phyloP scores from a whole-genome alignment of 768 basidiomycete genomes.

The Imleria badia region DNA sequence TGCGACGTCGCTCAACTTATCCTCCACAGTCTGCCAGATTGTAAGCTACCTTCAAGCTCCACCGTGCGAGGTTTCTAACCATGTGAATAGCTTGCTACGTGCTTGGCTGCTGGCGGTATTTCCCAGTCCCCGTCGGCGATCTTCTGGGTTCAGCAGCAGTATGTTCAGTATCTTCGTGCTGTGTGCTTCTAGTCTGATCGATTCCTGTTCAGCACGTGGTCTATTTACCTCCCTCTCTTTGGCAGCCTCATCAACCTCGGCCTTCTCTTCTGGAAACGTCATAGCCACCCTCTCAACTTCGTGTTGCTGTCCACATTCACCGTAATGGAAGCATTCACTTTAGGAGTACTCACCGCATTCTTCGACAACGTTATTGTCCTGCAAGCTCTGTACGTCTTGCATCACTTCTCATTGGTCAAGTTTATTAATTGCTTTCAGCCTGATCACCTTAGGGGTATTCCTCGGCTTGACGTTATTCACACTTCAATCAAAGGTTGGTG shows the following conservation, averaged over 20 bases:
- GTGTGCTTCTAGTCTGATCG: background rate
- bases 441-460: conserved; percentile 93
- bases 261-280: conserved; percentile 89
- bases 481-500: conserved; percentile 80
- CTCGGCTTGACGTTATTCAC: conserved; percentile 93
- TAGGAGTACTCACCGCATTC: conserved; percentile 84
- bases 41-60: conserved; percentile 38
- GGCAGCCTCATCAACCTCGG: conserved; percentile 79
- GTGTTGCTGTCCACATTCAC: conserved; percentile 87
- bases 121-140: conserved; percentile 61
- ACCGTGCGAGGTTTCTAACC: background rate
- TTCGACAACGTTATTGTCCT: conserved; percentile 72
- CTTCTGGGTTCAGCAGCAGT: conserved; percentile 73
- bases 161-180: conserved; percentile 27
- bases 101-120: conserved; percentile 70
- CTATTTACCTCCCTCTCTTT: conserved; percentile 75
- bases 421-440: conserved; percentile 36
- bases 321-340: conserved; percentile 82
- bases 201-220: conserved; percentile 57
- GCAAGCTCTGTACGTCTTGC: conserved; percentile 71
- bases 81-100: conserved; percentile 59
- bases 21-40: conserved; percentile 62
- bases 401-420: background rate
- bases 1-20: background rate
- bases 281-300: conserved; percentile 85